phyloP scores from a whole-genome alignment of 139 green algal genomes.

The Coelastrella sp. region DNA sequence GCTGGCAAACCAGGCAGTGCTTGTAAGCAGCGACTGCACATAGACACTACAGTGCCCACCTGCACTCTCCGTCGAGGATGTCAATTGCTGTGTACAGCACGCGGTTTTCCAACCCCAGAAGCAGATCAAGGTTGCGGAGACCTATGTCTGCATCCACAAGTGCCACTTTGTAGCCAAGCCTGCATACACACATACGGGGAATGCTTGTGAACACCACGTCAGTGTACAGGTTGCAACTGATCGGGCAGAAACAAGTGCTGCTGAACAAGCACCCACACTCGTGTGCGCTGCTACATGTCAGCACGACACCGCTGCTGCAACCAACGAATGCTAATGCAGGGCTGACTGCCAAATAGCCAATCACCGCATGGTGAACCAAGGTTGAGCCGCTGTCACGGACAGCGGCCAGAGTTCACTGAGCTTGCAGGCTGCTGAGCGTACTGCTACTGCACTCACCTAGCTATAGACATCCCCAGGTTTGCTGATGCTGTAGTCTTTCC shows the following conservation, averaged over 20 bases:
- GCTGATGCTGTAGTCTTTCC: constrained; percentile 93
- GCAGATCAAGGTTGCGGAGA: constrained; percentile 90
- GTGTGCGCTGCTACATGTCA: too few relatives aligned
- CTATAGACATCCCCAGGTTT: constrained; percentile 94
- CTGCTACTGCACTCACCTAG: constrained; percentile 52
- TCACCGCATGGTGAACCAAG: too few relatives aligned
- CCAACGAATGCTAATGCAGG: too few relatives aligned
- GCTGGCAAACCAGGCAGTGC: too few relatives aligned
- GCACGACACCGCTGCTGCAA: too few relatives aligned
- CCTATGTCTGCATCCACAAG: constrained; percentile 93
- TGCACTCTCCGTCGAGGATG: constrained; percentile 91
- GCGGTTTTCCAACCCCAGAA: constrained; percentile 92
- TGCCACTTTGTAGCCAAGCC: constrained; percentile 87
- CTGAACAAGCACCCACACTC: too few relatives aligned
- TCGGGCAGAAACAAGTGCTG: too few relatives aligned
- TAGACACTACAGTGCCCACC: neutral
- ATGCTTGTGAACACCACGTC: too few relatives aligned
- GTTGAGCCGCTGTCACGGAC: too few relatives aligned
- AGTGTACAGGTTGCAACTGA: too few relatives aligned
- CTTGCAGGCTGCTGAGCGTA: neutral
- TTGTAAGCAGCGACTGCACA: neutral
- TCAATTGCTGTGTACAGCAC: constrained; percentile 94
- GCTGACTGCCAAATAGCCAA: too few relatives aligned
- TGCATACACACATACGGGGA: neutral
- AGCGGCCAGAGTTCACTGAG: too few relatives aligned